Base-by-base conservation (phyloP, 441 rosid species). In the Mallotus japonicus region DNA sequence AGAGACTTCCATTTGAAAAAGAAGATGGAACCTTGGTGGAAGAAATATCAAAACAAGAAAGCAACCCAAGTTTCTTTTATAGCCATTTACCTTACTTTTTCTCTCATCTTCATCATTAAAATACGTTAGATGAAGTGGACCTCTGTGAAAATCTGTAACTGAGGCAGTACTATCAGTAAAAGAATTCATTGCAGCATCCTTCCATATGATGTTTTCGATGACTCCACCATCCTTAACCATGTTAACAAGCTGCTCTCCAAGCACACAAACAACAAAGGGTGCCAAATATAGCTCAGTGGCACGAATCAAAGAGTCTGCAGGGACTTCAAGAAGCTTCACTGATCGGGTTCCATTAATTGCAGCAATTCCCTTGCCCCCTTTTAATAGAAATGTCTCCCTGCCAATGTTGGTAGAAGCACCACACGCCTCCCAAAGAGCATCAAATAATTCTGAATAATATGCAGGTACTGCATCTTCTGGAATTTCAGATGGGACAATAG, bases 11-110 rank as follows among this genome's bases (percentile, higher is more conserved):
- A 95, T 95, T 78, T 85, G 94, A 80, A 92, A 77, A 62, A 95
- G 87, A 60, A 95, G 91, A 83, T 95, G 99, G 86, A 85, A 95
- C 84, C 92, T 87, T 9, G 93, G 97, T 22, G 97, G 99, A 70
- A 95, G 88, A 83, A 92, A 92, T 80, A 95, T 84, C 82, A 95
- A 66, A 71, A 92, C 76, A 63, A 80, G 85, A 65, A 92, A 70
- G 82, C 83, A 87, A 65, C 99, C 96, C 78, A 87, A 72, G 75
- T 82, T 88, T 81, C 90, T 85, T 81, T 85, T 86, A 60, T 77
- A 76, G 44, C 72, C 67, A 77, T 79, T 80, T 5, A 79, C 73
- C 34, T 56, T 80, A 71, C 72, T 75, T 54, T 78, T 89, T 55
- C 61, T 77, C 59, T 78, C 91, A 17, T 85, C 87, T 78, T 86